Evolutionary conservation across 306 rosid genomes (phyloP).

Genomic region (Luffa acutangula): DNA sequence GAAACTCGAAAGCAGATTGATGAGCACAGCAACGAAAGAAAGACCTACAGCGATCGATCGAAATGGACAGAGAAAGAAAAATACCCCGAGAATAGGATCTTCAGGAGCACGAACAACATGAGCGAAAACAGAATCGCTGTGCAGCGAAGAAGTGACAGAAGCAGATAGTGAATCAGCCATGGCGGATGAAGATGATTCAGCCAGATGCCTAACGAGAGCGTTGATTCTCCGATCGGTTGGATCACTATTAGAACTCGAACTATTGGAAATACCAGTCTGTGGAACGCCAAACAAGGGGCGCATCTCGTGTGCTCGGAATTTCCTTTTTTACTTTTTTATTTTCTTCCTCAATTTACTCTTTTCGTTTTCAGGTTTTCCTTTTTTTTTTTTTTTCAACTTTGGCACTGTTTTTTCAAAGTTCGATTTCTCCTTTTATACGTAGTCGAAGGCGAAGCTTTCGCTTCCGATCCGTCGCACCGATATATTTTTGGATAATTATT

Average conservation of each 20-base stretch:
- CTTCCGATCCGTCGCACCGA: neutral
- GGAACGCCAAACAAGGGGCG: conserved; percentile 48
- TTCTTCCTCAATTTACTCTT: neutral
- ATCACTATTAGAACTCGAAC: conserved; percentile 10
- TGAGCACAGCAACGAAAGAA: neutral
- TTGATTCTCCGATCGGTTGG: conserved; percentile 59
- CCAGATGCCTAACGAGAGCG: conserved; percentile 44
- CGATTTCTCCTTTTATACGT: neutral
- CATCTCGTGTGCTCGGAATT: conserved; percentile 25
- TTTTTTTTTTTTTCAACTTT: neutral
- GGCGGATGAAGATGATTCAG: conserved; percentile 12
- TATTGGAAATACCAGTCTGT: neutral
- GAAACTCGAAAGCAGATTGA: neutral
- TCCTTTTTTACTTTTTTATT: neutral
- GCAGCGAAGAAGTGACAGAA: conserved; percentile 41
- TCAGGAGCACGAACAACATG: conserved; percentile 85
- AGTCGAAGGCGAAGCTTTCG: neutral
- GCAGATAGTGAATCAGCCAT: conserved; percentile 43
- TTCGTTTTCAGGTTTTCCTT: neutral
- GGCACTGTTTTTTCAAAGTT: neutral
- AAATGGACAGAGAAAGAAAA: neutral
- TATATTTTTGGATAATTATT: neutral
- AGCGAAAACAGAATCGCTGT: conserved; percentile 56
- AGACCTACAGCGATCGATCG: neutral
- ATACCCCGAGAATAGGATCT: conserved; percentile 97